Conservation (phyloP, 441 rosid species). For the Adansonia rubrostipa region DNA sequence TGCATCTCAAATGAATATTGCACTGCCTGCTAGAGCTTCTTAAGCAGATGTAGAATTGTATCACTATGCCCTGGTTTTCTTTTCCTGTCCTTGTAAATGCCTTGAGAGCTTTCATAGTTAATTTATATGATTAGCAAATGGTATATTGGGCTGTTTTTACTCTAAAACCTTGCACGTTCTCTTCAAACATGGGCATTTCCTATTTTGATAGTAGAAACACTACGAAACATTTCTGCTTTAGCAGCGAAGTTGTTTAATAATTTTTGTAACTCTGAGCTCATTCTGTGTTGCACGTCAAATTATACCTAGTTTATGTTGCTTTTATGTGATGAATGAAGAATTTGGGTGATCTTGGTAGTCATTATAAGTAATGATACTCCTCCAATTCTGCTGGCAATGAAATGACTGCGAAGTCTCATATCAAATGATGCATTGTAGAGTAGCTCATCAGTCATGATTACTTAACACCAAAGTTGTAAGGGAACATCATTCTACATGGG, state of each 20-base stretch:
- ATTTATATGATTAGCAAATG: conserved; percentile 23
- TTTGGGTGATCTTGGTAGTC: conserved; percentile 1
- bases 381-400: background rate
- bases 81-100: conserved; percentile 25
- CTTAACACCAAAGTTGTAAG: background rate
- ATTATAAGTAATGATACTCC: background rate
- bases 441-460: background rate
- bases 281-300: background rate
- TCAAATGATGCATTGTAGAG: background rate
- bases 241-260: background rate
- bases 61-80: background rate
- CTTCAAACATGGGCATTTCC: conserved; percentile 17
- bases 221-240: conserved; percentile 24
- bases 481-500: background rate
- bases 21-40: conserved; percentile 21
- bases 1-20: conserved; percentile 14
- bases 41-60: background rate
- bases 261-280: background rate
- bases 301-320: background rate
- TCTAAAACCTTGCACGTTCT: conserved; percentile 15
- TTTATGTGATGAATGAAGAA: background rate
- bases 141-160: background rate
- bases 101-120: conserved; percentile 30
- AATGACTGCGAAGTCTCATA: background rate
- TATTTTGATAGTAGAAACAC: conserved; percentile 21